Conservation (phyloP, 805 yeast genomes). For the Metschnikowia cerradonensis region DNA sequence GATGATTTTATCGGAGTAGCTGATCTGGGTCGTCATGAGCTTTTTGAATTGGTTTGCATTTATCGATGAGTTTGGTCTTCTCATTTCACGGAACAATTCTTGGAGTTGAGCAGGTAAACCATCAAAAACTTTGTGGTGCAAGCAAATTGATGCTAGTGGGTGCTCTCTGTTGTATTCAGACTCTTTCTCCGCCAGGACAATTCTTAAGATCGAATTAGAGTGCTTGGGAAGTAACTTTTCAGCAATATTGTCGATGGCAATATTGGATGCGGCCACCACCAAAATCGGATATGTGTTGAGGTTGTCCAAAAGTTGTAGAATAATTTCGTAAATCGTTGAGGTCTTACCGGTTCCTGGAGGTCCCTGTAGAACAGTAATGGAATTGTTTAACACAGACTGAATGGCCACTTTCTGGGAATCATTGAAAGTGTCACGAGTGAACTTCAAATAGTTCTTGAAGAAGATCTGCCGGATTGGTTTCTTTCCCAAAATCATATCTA, state of each 20-base stretch:
- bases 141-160: conserved; percentile 54
- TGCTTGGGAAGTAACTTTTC: conserved; percentile 55
- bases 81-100: conserved; percentile 42
- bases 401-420: conserved; percentile 53
- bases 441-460: conserved; percentile 52
- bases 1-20: conserved; percentile 44
- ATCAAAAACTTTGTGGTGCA: conserved; percentile 56
- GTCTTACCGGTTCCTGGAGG: conserved; percentile 45
- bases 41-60: conserved; percentile 46
- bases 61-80: conserved; percentile 21
- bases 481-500: conserved; percentile 52
- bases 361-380: conserved; percentile 46
- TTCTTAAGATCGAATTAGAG: conserved; percentile 51
- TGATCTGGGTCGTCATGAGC: conserved; percentile 39
- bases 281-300: conserved; percentile 58
- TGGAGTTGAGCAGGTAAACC: conserved; percentile 44
- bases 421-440: conserved; percentile 48
- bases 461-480: conserved; percentile 52
- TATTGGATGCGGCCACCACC: conserved; percentile 72
- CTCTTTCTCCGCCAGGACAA: conserved; percentile 58
- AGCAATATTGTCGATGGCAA: conserved; percentile 74
- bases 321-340: conserved; percentile 40
- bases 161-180: conserved; percentile 56
- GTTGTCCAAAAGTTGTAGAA: conserved; percentile 52
- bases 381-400: conserved; percentile 49